A percentile compares a stretch with the other conserved stretches of the same genome.
These are phyloP conservation scores for Discostella stelligera DNA, from an alignment of 352 stramenopile species.

Conservation along the genomic window DNA sequence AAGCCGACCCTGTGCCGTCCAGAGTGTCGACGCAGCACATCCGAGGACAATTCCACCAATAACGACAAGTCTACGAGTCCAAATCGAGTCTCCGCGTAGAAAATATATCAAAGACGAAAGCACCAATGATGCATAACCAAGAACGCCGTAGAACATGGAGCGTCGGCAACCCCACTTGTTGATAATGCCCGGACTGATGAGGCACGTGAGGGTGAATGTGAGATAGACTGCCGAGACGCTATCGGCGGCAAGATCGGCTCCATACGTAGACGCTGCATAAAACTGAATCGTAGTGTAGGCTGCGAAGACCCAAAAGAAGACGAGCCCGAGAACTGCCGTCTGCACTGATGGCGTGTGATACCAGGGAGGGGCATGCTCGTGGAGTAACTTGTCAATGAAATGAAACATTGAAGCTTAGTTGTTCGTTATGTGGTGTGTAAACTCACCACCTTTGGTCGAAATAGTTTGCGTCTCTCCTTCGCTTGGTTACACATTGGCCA, in stretches of 20 bases:
- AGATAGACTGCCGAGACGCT: slow-evolving; percentile 71
- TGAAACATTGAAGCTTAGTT: background rate
- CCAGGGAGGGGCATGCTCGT: slow-evolving; percentile 17
- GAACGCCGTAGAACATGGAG: slow-evolving; percentile 72
- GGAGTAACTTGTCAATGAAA: background rate
- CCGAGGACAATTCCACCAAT: slow-evolving; percentile 70
- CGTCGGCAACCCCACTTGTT: slow-evolving; percentile 65
- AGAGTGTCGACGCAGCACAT: slow-evolving; percentile 81
- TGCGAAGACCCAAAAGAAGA: slow-evolving; percentile 69
- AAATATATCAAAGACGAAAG: slow-evolving; percentile 74
- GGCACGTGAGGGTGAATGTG: slow-evolving; percentile 77
- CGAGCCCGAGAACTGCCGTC: slow-evolving; percentile 45
- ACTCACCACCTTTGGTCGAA: no score
- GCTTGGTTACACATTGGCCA: no score
- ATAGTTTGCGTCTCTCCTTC: background rate
- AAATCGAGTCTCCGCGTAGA: slow-evolving; percentile 25
- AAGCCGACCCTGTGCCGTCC: slow-evolving; percentile 81
- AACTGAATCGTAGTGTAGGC: slow-evolving; percentile 71
- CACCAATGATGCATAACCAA: slow-evolving; percentile 80
- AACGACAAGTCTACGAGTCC: slow-evolving; percentile 47
- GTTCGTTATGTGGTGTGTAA: no score
- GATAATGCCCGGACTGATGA: slow-evolving; percentile 66
- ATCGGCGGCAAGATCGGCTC: slow-evolving; percentile 41
- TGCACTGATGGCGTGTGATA: slow-evolving; percentile 47
- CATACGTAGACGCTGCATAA: slow-evolving; percentile 54